Evolutionary conservation across 2,329 filamentous ascomycete species (phyloP).

Genomic region (Penicillium sp.): DNA sequence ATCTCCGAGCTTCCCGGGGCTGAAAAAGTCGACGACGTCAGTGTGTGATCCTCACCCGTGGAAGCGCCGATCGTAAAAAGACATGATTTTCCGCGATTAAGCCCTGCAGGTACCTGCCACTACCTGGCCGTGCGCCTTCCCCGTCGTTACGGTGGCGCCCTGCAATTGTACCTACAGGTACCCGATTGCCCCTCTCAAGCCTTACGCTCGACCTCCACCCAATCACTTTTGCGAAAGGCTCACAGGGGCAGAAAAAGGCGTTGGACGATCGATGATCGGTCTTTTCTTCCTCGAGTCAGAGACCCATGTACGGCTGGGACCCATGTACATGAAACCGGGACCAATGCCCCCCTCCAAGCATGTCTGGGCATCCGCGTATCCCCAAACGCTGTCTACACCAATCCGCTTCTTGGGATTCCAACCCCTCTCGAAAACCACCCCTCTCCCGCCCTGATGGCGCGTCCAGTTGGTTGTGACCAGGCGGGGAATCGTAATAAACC

Average conservation of each 20-base stretch:
- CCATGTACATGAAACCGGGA: not conserved
- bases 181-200: constrained; percentile 10
- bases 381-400: not conserved
- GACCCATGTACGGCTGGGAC: not conserved
- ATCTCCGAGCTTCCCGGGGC: not conserved
- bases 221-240: too few relatives aligned
- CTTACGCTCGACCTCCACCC: not conserved
- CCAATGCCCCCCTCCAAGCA: not conserved
- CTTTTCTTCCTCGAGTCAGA: not conserved
- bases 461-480: not conserved
- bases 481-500: too few relatives aligned
- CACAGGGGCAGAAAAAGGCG: not conserved
- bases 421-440: not conserved
- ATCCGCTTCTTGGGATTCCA: not conserved
- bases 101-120: constrained; percentile 27
- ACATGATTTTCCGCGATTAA: constrained; percentile 10
- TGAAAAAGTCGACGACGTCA: constrained; percentile 20
- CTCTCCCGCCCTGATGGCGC: not conserved
- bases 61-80: constrained; percentile 15
- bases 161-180: constrained; percentile 27
- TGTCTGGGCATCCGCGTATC: not conserved
- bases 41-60: not conserved
- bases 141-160: constrained; percentile 12
- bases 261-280: not conserved
- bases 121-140: constrained; percentile 18